These are phyloP conservation scores for Centaurea solstitialis DNA, from an alignment of 129 eudicot species.

Conservation along the genomic window DNA sequence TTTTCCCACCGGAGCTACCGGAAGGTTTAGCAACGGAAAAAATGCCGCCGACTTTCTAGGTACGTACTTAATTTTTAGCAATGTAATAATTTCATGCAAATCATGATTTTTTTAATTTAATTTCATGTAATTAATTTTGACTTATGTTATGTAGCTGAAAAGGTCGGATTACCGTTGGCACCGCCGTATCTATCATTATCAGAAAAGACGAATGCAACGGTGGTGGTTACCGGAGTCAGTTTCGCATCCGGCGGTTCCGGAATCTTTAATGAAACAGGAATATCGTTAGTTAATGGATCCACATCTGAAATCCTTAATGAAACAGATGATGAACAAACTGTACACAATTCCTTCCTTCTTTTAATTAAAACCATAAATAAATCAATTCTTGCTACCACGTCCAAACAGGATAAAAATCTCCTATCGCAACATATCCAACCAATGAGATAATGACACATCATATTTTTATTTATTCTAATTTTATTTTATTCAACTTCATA, in stretches of 20 bases:
- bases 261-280: conserved; percentile 61
- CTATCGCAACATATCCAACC: too few species aligned
- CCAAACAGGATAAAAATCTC: too few species aligned
- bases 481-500: too few species aligned
- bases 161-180: conserved; percentile 58
- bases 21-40: conserved; percentile 88
- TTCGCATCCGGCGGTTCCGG: conserved; percentile 90
- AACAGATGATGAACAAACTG: too few species aligned
- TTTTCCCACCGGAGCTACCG: conserved; percentile 69
- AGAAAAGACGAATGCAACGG: conserved; percentile 36
- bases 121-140: background rate
- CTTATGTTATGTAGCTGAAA: conserved; percentile 69
- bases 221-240: conserved; percentile 59
- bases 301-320: conserved; percentile 12
- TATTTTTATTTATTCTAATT: too few species aligned
- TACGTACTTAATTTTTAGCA: conserved; percentile 16
- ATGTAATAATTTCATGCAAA: background rate
- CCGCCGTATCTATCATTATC: conserved; percentile 56
- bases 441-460: too few species aligned
- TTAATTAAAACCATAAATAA: too few species aligned
- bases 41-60: too few species aligned
- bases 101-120: conserved; percentile 8
- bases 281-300: too few species aligned
- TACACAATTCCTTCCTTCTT: too few species aligned
- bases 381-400: too few species aligned